Conservation (phyloP, 1,284 basidiomycete species). For the Cutaneotrichosporon sp. region DNA sequence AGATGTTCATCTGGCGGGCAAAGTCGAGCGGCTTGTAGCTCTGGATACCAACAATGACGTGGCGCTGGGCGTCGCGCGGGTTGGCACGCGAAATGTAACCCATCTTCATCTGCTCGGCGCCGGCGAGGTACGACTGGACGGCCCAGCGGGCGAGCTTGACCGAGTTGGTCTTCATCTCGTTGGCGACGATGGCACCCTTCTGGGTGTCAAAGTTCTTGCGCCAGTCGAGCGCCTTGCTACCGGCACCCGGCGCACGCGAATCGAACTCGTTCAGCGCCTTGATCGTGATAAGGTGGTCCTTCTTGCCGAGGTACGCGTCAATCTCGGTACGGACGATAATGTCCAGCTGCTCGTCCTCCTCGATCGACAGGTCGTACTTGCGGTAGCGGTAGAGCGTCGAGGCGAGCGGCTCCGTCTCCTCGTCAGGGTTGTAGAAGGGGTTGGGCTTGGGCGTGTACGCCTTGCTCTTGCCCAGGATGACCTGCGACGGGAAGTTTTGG, state of each 20-base stretch:
- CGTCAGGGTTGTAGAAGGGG: conserved; percentile 83
- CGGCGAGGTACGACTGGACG: conserved; percentile 89
- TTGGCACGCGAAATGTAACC: conserved; percentile 89
- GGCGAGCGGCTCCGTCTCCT: conserved; percentile 90
- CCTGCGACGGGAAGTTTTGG: conserved; percentile 97
- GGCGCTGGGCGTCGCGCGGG: conserved; percentile 88
- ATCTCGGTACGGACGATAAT: conserved; percentile 94
- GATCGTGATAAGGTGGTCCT: conserved; percentile 67
- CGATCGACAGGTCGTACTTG: conserved; percentile 86
- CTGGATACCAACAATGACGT: conserved; percentile 91
- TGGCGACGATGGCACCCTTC: conserved; percentile 95
- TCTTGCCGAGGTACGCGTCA: conserved; percentile 72
- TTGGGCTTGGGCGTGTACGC: conserved; percentile 70
- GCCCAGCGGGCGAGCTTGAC: conserved; percentile 98
- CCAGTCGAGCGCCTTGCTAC: conserved; percentile 79
- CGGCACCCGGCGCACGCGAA: conserved; percentile 69
- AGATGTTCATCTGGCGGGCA: conserved; percentile 91
- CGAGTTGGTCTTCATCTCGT: conserved; percentile 99
- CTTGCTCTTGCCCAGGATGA: conserved; percentile 64
- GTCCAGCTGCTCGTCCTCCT: conserved; percentile 79
- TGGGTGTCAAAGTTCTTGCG: conserved; percentile 91
- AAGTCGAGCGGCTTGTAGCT: conserved; percentile 94
- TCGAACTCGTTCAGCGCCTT: conserved; percentile 98
- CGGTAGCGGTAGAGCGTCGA: conserved; percentile 96
- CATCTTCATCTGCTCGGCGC: conserved; percentile 96